These are phyloP conservation scores for Boletellus deceptivus DNA, from an alignment of 1,284 basidiomycete genomes.

Conservation along the genomic window DNA sequence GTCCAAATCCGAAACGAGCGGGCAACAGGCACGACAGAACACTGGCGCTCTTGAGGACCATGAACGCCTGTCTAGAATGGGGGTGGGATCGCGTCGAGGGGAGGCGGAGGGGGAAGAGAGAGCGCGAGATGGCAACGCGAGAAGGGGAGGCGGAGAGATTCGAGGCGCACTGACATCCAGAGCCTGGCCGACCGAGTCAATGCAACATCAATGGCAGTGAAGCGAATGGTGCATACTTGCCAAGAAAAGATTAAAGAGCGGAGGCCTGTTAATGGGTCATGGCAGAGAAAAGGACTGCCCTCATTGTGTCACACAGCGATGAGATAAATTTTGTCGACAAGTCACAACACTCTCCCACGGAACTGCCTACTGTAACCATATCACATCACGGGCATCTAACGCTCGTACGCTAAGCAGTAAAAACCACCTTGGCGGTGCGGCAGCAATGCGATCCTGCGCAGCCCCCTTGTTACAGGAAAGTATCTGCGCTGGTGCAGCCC, in stretches of 20 bases:
- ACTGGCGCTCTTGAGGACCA: slow-evolving; percentile 27
- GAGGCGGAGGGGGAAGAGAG: background rate
- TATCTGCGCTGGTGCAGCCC: no score
- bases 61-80: slow-evolving; percentile 11
- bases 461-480: no score
- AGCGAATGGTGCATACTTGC: no score
- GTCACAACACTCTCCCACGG: slow-evolving; percentile 17
- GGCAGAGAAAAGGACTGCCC: background rate
- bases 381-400: no score
- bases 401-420: no score
- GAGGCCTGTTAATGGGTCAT: slow-evolving; percentile 3
- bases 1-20: slow-evolving; percentile 22
- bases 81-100: background rate
- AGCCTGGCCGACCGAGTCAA: background rate
- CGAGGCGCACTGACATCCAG: slow-evolving; percentile 11
- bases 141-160: background rate
- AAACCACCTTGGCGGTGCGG: no score
- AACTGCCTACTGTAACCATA: no score
- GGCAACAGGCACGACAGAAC: slow-evolving; percentile 29
- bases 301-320: slow-evolving; percentile 21
- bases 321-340: slow-evolving; percentile 9
- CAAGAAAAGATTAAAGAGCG: background rate
- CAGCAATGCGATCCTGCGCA: no score
- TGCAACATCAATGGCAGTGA: background rate
- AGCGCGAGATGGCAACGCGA: background rate